Evolutionary conservation across 306 rosid genomes (phyloP).

Genomic region (Morella rubra): DNA sequence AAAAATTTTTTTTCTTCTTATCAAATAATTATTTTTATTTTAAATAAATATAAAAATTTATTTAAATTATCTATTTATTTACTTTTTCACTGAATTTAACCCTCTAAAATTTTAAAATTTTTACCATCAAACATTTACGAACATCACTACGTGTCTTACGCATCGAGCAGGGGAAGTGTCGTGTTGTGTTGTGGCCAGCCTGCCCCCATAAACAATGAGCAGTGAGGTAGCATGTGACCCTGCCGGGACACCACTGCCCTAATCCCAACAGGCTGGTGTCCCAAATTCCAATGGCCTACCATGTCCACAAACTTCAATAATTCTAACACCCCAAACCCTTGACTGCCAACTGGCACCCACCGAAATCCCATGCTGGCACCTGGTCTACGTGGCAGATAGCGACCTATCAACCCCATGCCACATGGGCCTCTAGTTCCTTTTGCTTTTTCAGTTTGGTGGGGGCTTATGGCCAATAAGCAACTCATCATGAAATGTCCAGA

Average conservation of each 20-base stretch:
- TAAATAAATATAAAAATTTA: no score
- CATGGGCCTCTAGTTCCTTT: slow-evolving; percentile 20
- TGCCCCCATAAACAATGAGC: neutral
- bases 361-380: slow-evolving; percentile 36
- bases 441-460: neutral
- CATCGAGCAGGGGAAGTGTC: slow-evolving; percentile 27
- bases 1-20: no score
- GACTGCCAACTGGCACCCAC: slow-evolving; percentile 38
- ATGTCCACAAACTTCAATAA: neutral
- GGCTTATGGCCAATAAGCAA: neutral
- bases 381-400: slow-evolving; percentile 34
- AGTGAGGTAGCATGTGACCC: slow-evolving; percentile 18
- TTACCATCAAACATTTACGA: no score
- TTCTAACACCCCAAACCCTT: neutral
- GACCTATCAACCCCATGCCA: slow-evolving; percentile 35
- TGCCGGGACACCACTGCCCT: slow-evolving; percentile 20
- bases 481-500: neutral
- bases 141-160: no score
- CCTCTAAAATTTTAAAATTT: no score
- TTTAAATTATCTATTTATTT: no score
- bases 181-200: slow-evolving; percentile 30
- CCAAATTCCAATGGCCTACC: neutral
- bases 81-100: no score
- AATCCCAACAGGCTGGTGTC: neutral
- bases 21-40: no score